A percentile compares a stretch with the other conserved stretches of the same genome.
phyloP scores from a whole-genome alignment of 2,329 filamentous ascomycete species.

The Herpomyces periplanetae region DNA sequence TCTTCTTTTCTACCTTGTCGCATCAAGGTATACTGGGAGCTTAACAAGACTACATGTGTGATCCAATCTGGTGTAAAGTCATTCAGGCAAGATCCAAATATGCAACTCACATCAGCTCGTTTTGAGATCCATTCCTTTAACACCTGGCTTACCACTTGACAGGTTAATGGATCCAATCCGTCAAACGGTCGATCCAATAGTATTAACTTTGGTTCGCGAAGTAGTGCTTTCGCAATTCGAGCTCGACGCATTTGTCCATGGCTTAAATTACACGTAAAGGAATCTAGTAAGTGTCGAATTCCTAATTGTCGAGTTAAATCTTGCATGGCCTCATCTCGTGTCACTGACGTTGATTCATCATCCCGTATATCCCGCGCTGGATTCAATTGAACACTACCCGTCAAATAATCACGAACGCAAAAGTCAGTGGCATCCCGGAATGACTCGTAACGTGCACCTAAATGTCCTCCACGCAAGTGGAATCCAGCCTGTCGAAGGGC shows the following conservation, averaged over 20 bases:
- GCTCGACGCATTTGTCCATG: constrained; percentile 69
- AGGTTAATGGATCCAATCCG: constrained; percentile 6
- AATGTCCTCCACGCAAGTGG: constrained; percentile 32
- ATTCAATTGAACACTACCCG: constrained; percentile 49
- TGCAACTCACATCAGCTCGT: constrained; percentile 23
- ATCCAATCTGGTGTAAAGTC: constrained; percentile 68
- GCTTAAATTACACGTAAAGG: constrained; percentile 60
- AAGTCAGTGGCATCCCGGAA: constrained; percentile 55
- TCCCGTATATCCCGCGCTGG: constrained; percentile 16
- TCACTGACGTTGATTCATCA: too few species aligned
- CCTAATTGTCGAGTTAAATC: constrained; percentile 27
- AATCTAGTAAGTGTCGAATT: constrained; percentile 24
- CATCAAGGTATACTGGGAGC: constrained; percentile 21
- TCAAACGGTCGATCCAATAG: constrained; percentile 72
- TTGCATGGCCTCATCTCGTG: constrained; percentile 13
- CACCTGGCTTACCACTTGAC: constrained; percentile 2
- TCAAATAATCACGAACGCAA: constrained; percentile 36
- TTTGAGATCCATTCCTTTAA: constrained; percentile 3
- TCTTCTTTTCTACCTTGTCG: constrained; percentile 21
- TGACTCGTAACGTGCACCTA: constrained; percentile 68
- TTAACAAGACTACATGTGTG: constrained; percentile 35
- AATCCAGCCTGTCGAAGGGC: constrained; percentile 14
- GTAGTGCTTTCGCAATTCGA: constrained; percentile 47
- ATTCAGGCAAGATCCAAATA: constrained; percentile 43
- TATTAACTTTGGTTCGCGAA: constrained; percentile 37